Base-by-base conservation (phyloP, 306 rosid species). In the Oxytropis ochrocephala region DNA sequence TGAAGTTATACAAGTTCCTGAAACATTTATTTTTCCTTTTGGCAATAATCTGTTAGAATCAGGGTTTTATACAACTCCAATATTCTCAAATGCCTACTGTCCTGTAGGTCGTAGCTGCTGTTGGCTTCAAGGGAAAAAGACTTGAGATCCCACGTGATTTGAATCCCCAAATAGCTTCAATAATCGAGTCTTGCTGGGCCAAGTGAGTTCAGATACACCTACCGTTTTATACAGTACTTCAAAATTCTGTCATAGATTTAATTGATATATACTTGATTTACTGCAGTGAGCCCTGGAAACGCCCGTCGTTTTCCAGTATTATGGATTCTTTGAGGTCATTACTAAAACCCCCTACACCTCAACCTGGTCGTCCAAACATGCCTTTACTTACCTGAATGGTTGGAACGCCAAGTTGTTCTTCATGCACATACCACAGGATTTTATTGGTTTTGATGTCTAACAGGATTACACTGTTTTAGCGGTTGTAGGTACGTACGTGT, bases 121-220 rank as follows among this genome's bases (percentile, higher is more conserved):
- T 95, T 84, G 99, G 91, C 70, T 89, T 95, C 69, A 87, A 86
- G 78, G 74, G 87, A 33, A 91, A 75, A 82, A 89, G 99, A 79
- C 99, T 86, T 27, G 97, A 95, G 72, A 95, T 95, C 59, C 99
- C 99, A 0, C 87, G 44, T 1, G 88, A 91, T 82, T 69, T 91
- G 84, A 91, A 87, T 78, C 91, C 95, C 61, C 88, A 69, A 29
- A 69, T 95, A 67, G 96, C 95, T 77, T 84, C 90, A 21, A 52
- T 95, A 64, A 95, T 95, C 57, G 97, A 89, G 79, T 89, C 80
- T 70, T 95, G 96, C 86, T 95, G 99, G 99, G 97, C 96, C 55
- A 85, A 86, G 99, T 95, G 82, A 83, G 97, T 85, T 73, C 43
- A 61, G 69, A 51, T 51, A 16, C 54, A 51, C 74, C 24, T 11